Evolutionary conservation across 1,284 basidiomycete species (phyloP).

Genomic region (Porodaedalea pini): DNA sequence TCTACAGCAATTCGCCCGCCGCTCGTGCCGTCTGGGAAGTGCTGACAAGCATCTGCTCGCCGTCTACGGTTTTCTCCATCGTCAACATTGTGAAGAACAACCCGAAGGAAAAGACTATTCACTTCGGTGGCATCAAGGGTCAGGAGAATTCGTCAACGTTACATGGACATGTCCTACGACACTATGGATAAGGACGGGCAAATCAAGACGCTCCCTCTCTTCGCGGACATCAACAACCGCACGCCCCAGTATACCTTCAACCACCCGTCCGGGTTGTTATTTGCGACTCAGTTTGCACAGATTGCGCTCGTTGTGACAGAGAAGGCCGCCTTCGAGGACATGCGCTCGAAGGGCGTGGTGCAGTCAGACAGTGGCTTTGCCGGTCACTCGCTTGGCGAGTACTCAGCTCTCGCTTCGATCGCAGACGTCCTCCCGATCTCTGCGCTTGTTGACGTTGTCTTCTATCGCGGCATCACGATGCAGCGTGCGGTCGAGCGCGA

Average conservation of each 20-base stretch:
- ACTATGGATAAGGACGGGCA: constrained; percentile 93
- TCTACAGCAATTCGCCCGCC: constrained; percentile 89
- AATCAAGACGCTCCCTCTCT: constrained; percentile 91
- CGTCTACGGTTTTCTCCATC: constrained; percentile 97
- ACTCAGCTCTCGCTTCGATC: constrained; percentile 95
- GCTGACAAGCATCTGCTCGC: constrained; percentile 91
- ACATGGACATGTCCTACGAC: constrained; percentile 99
- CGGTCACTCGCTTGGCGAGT: constrained; percentile 97
- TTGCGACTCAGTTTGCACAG: constrained; percentile 97
- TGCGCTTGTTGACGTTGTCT: constrained; percentile 96
- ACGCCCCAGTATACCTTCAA: constrained; percentile 97
- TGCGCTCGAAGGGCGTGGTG: constrained; percentile 94
- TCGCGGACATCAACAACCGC: constrained; percentile 88
- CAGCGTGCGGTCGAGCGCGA: constrained; percentile 97
- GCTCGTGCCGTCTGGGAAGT: constrained; percentile 95
- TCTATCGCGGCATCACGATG: constrained; percentile 99
- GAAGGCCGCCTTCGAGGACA: constrained; percentile 96
- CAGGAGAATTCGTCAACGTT: constrained; percentile 96
- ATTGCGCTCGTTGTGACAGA: constrained; percentile 97
- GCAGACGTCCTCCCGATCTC: constrained; percentile 95
- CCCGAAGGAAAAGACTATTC: constrained; percentile 95
- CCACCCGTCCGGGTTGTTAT: constrained; percentile 91
- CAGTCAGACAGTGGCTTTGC: constrained; percentile 92
- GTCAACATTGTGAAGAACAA: constrained; percentile 98
- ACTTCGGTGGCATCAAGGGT: constrained; percentile 98